Evolutionary conservation across 2,329 filamentous ascomycete genomes (phyloP).

Genomic region (Cytospora paraplurivora): DNA sequence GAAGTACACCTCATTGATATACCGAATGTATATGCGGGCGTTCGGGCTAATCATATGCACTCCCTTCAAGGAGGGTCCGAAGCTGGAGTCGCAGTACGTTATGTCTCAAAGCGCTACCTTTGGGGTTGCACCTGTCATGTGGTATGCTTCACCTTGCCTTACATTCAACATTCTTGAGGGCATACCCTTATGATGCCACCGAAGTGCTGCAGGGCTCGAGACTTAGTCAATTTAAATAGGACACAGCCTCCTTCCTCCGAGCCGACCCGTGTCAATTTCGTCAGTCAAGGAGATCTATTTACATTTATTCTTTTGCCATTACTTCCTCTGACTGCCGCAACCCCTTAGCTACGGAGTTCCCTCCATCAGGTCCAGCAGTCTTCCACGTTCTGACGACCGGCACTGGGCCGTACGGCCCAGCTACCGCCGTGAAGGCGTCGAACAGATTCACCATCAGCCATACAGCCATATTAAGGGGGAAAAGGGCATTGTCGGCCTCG

Average conservation of each 20-base stretch:
- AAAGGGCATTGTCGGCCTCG: constrained; percentile 81
- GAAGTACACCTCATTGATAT: neutral
- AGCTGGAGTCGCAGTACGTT: no score
- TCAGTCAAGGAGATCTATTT: neutral
- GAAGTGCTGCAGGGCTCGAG: neutral
- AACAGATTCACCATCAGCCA: constrained; percentile 73
- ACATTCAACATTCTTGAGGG: no score
- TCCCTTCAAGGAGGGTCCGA: no score
- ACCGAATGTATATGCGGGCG: neutral
- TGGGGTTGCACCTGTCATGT: no score
- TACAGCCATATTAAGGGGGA: constrained; percentile 78
- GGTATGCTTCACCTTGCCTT: no score
- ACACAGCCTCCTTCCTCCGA: neutral
- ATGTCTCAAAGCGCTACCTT: no score
- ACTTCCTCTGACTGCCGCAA: neutral
- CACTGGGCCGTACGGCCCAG: constrained; percentile 74
- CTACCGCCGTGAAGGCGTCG: constrained; percentile 69
- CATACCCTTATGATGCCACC: neutral
- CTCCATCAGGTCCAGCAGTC: constrained; percentile 36
- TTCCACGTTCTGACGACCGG: constrained; percentile 74
- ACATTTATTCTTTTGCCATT: neutral
- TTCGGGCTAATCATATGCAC: no score
- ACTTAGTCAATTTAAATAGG: neutral
- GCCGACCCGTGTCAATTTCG: neutral
- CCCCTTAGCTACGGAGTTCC: neutral